These are phyloP conservation scores for Fennellomyces sp. DNA, from an alignment of 371 early-diverging fungal species.

Conservation along the genomic window DNA sequence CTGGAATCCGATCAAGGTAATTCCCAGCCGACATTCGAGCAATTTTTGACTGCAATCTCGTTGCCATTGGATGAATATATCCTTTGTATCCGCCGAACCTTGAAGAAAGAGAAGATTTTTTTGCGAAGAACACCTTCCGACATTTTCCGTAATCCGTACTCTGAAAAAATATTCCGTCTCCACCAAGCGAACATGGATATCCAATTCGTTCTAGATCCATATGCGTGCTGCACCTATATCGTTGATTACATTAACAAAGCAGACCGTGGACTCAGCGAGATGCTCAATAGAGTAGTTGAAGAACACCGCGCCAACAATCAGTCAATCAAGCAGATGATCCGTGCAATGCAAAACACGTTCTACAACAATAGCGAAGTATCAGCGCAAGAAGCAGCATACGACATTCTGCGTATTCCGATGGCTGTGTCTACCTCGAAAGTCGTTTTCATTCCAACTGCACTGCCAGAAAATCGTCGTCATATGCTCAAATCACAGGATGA, in stretches of 20 bases:
- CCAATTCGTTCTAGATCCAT: background rate
- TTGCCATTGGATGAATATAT: too few species aligned
- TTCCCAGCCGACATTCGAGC: too few species aligned
- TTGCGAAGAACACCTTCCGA: too few species aligned
- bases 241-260: slow-evolving; percentile 3
- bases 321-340: background rate
- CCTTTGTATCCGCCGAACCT: too few species aligned
- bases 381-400: slow-evolving; percentile 2
- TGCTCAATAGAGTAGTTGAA: background rate
- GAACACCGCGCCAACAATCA: background rate
- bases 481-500: too few species aligned
- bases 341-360: background rate
- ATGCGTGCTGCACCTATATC: background rate
- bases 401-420: background rate
- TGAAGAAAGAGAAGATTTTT: too few species aligned
- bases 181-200: slow-evolving; percentile 6
- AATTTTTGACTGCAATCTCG: too few species aligned
- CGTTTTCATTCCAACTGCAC: background rate
- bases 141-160: too few species aligned
- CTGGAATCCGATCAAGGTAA: too few species aligned
- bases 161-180: background rate
- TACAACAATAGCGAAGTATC: slow-evolving; percentile 1
- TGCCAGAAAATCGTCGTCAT: background rate
- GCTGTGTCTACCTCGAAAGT: background rate
- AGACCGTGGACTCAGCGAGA: background rate